A percentile compares a stretch with the other conserved stretches of the same genome.
Conservation (phyloP, 108 stramenopile species). For the Fistulifera pelliculosa region DNA sequence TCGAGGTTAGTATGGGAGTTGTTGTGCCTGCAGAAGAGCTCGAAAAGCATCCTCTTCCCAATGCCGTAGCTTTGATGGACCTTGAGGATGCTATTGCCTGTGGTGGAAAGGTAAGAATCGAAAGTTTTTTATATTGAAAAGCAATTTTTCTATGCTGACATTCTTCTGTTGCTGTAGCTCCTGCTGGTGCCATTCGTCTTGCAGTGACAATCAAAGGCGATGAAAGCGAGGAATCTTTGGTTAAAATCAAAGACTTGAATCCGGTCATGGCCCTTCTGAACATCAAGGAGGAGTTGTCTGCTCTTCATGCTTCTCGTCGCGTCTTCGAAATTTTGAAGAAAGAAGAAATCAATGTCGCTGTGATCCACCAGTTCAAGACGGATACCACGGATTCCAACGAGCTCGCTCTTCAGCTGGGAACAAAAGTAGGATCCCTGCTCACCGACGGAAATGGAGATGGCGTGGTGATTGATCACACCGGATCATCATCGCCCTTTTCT, state of each 20-base stretch:
- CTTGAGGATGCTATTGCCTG: constrained; percentile 68
- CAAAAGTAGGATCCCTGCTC: constrained; percentile 73
- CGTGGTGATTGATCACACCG: constrained; percentile 74
- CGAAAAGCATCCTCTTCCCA: constrained; percentile 80
- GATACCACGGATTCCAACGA: constrained; percentile 67
- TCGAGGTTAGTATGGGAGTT: constrained; percentile 86
- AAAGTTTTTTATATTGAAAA: too few relatives aligned
- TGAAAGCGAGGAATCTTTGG: constrained; percentile 65
- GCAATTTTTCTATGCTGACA: background rate
- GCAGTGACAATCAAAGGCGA: constrained; percentile 76
- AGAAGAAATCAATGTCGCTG: constrained; percentile 57
- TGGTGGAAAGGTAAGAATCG: constrained; percentile 63
- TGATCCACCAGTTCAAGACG: constrained; percentile 83
- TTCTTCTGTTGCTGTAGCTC: background rate
- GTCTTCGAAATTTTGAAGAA: constrained; percentile 84
- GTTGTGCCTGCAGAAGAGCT: constrained; percentile 84
- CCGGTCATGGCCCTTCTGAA: constrained; percentile 65
- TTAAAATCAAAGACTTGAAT: constrained; percentile 69
- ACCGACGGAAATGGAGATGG: constrained; percentile 93
- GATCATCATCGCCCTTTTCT: constrained; percentile 50
- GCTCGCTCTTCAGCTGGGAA: constrained; percentile 79
- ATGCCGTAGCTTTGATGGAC: constrained; percentile 83
- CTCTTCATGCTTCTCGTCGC: constrained; percentile 85
- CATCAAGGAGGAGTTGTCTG: constrained; percentile 53
- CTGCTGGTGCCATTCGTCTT: constrained; percentile 77